Evolutionary conservation across 23 red algal species (phyloP).

Genomic region (Gracilaria domingensis): DNA sequence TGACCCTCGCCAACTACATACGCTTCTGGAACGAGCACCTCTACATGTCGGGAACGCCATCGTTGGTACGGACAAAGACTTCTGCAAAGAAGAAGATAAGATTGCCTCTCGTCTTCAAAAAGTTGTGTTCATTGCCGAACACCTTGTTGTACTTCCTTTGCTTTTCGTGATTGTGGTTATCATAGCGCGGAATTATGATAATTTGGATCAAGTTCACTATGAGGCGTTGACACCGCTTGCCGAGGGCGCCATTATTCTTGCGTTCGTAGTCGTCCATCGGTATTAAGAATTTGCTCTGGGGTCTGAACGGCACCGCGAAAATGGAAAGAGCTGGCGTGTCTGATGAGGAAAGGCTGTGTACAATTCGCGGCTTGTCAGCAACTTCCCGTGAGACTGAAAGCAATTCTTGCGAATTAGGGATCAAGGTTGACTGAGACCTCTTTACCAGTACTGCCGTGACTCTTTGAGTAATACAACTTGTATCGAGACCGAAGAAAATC

Average conservation of each 20-base stretch:
- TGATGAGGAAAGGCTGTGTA: neutral
- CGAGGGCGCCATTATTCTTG: conserved; percentile 32
- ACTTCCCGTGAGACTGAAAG: neutral
- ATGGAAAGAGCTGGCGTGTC: neutral
- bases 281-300: conserved; percentile 40
- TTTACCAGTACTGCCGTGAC: neutral
- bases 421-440: neutral
- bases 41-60: conserved; percentile 41
- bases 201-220: conserved; percentile 14
- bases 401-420: neutral
- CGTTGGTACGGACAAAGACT: conserved; percentile 26
- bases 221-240: conserved; percentile 20
- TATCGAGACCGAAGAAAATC: neutral
- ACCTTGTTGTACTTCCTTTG: conserved; percentile 52
- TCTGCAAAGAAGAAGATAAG: conserved; percentile 19
- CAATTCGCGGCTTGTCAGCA: neutral
- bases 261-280: conserved; percentile 37
- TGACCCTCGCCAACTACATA: neutral
- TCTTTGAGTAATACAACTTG: neutral
- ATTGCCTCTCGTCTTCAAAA: conserved; percentile 18
- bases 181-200: conserved; percentile 27
- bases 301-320: conserved; percentile 4
- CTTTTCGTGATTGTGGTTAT: conserved; percentile 31
- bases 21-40: conserved; percentile 6
- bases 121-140: conserved; percentile 27